Evolutionary conservation across 2,329 filamentous ascomycete genomes (phyloP), one percentile per base, ranked within the genome.

Genomic region (Colletotrichum gigasporum): DNA sequence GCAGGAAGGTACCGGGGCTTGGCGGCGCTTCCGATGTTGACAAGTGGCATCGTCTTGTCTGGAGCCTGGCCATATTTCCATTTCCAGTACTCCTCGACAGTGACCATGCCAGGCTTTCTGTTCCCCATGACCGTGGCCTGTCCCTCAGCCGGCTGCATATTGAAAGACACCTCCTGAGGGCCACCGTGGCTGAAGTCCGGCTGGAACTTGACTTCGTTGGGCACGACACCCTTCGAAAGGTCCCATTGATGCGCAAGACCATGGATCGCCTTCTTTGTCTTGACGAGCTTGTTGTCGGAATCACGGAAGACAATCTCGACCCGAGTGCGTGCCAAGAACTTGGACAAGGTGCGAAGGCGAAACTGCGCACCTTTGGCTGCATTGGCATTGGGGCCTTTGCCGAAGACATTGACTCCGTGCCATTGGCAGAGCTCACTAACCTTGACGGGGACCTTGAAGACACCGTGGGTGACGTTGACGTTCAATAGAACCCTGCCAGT

Each of bases 1-100:
- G 87, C 85, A 0, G 91, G 91, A 35, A 92, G 76, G 69, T 91
- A 93, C 0, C 80, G 81, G 0, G 91, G 89, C 10, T 83, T 85
- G 1, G 79, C 75, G 0, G 71, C 70, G 10, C 76, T 86, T 2
- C 91, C 91, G 10, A 90, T 80, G 71, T 94, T 93, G 67, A 94
- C 74, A 1, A 93, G 80, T 0, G 91, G 90, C 1, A 79, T 64
- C 0, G 45, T 70, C 1, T 76, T 56, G 0, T 68, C 67, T 4
- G 44, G 53, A 34, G 41, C 37, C 5, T 34, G 11, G 68, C 66
- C 73, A 14, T 51, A 50, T n/a, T 52, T 83, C 52, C 74, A 69
- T 18, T 72, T 67, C 69, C 79, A 85, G 57, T 84, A 84, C 0
- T 85, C 74, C 2, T 71, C 70, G 2, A 87, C 82, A 0, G 76